These are phyloP conservation scores for Calonectria pseudoturangicola DNA, from an alignment of 2,329 filamentous ascomycete species.

Conservation along the genomic window DNA sequence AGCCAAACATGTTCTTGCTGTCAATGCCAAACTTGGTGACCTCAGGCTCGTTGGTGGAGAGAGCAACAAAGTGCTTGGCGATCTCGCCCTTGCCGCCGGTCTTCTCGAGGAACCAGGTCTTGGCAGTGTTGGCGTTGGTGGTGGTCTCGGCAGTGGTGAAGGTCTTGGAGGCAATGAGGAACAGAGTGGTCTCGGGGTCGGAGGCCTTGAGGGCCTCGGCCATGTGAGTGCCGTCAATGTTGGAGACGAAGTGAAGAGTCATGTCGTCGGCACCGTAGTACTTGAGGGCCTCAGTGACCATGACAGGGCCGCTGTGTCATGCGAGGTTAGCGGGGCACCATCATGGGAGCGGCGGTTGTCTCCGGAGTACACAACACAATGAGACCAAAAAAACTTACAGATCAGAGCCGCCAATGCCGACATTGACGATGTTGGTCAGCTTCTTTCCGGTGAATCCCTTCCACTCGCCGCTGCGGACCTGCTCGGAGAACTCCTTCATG, in stretches of 20 bases:
- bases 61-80: constrained; percentile 98
- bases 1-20: constrained; percentile 99
- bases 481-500: constrained; percentile 98
- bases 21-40: constrained; percentile 99
- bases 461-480: constrained; percentile 95
- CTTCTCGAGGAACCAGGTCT: constrained; percentile 95
- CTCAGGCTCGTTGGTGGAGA: constrained; percentile 96
- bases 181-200: constrained; percentile 98
- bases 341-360: constrained; percentile 32
- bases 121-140: constrained; percentile 98
- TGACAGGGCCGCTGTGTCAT: constrained; percentile 87
- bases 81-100: constrained; percentile 86
- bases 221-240: constrained; percentile 99
- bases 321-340: constrained; percentile 38
- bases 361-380: background rate
- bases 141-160: constrained; percentile 98
- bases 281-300: constrained; percentile 99
- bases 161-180: constrained; percentile 98
- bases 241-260: constrained; percentile 98
- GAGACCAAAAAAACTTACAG: constrained; percentile 78
- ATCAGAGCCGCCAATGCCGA: constrained; percentile 98
- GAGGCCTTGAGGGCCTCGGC: constrained; percentile 92
- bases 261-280: constrained; percentile 90
- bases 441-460: constrained; percentile 98
- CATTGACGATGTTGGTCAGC: constrained; percentile 96